Conservation (phyloP, 116 monocot species). For the Dioscorea cayenensis region DNA sequence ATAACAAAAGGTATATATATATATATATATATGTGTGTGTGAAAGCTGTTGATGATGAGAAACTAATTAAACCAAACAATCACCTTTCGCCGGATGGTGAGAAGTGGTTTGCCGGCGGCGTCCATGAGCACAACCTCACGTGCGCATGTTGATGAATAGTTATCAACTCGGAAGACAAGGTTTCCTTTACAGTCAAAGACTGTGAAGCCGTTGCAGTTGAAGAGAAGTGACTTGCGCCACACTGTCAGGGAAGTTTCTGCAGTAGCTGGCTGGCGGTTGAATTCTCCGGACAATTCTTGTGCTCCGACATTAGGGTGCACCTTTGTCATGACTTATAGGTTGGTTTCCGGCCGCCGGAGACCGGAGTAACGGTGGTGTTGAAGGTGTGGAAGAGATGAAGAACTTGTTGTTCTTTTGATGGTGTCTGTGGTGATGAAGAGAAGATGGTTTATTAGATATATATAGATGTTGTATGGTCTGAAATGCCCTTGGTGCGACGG, state of each 20-base stretch:
- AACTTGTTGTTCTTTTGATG: background rate
- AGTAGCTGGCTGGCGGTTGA: background rate
- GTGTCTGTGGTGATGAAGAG: background rate
- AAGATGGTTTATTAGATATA: background rate
- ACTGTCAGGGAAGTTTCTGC: conserved; percentile 18
- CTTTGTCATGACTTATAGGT: background rate
- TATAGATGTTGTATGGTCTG: background rate
- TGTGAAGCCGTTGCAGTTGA: conserved; percentile 44
- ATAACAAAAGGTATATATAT: too few relatives aligned
- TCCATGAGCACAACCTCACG: conserved; percentile 27
- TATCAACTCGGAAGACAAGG: conserved; percentile 24
- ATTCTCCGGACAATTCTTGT: background rate
- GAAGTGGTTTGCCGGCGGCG: conserved; percentile 17
- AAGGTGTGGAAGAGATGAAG: background rate
- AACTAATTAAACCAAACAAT: background rate
- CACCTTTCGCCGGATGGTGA: conserved; percentile 22
- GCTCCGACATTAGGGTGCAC: background rate
- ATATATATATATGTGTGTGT: too few relatives aligned
- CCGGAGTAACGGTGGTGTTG: background rate
- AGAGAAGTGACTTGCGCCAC: conserved; percentile 51
- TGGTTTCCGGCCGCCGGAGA: background rate
- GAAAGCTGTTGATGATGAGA: too few relatives aligned
- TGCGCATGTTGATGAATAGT: conserved; percentile 1
- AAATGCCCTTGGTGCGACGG: background rate
- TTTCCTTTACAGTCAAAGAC: conserved; percentile 23